Base-by-base conservation (phyloP, 106 monocot species). In the Phalaenopsis equestris region DNA sequence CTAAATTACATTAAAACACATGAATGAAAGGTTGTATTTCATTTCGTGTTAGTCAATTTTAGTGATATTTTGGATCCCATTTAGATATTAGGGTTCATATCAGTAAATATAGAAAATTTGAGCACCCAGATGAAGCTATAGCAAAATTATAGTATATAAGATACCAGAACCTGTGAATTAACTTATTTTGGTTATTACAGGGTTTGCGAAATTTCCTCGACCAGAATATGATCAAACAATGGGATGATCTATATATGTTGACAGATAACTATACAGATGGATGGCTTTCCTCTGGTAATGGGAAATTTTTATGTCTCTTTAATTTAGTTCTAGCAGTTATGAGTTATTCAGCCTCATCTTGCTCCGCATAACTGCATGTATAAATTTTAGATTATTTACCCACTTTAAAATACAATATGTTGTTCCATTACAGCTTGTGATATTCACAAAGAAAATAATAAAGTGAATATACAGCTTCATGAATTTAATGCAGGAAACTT, bases 261-360 rank as follows among this genome's bases (percentile, higher is more conserved):
- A 96, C 96, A 37, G 92, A 96, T 85, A 87, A 42, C 77, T 94
- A 87, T 83, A 85, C 89, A 36, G 90, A 96, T 84, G 85, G 90
- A 67, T 96, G 96, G 94, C 89, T 96, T 80, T 96, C 96, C 42
- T 90, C 96, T 79, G 91, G 94, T 96, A 85, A 49, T 52, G 24
- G 18, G 49, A 41, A 42, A 30, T 17, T 72, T 55, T 24, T 7
- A 56, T 15, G 21, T 18, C 73, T 57, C 46, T 58, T 16, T 18
- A 74, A 38, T 76, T 64, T 67, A 65, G 78, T 30, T 72, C 41
- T 56, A 18, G 11, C 56, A 56, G 41, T 42, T 38, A 5, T 21
- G 12, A 30, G 36, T 55, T 3, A 21, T 74, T 45, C n/a, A 45
- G 18, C 45, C 45, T 74, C 18, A 8, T 37, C 8, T 6, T 19